A percentile compares a stretch with the other conserved stretches of the same genome.
Conservation (phyloP, 2,329 filamentous ascomycete genomes). For the Aspergillus brasiliensis region DNA sequence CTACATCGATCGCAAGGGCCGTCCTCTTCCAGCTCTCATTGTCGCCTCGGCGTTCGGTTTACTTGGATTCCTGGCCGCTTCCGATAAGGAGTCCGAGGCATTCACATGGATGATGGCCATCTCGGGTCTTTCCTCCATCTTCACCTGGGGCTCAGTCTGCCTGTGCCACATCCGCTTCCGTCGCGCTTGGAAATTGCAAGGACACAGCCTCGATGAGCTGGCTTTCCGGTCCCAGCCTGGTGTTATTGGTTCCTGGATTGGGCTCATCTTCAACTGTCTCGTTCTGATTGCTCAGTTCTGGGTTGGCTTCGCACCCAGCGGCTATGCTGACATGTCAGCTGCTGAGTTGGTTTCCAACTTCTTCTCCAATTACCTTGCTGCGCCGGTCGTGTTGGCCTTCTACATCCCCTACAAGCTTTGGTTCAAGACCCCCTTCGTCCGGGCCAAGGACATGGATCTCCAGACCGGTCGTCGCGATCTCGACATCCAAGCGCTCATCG, state of each 20-base stretch:
- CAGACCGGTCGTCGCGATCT: conserved; percentile 83
- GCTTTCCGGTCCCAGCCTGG: conserved; percentile 82
- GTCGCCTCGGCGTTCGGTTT: conserved; percentile 70
- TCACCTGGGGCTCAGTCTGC: conserved; percentile 82
- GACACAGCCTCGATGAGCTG: conserved; percentile 72
- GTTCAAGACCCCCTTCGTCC: conserved; percentile 69
- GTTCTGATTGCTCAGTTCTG: conserved; percentile 86
- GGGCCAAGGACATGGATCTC: conserved; percentile 76
- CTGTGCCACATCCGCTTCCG: conserved; percentile 93
- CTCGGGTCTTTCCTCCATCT: conserved; percentile 71
- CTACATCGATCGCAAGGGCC: conserved; percentile 81
- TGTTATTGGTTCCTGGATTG: conserved; percentile 76
- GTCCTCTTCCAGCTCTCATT: conserved; percentile 73
- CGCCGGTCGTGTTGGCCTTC: conserved; percentile 58
- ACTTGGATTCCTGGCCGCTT: conserved; percentile 74
- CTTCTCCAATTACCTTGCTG: conserved; percentile 65
- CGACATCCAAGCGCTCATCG: conserved; percentile 75
- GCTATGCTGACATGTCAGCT: conserved; percentile 51
- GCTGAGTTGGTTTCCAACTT: conserved; percentile 62
- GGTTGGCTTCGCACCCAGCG: conserved; percentile 77
- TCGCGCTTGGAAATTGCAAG: conserved; percentile 69
- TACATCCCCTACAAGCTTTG: conserved; percentile 76
- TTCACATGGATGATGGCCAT: conserved; percentile 81
- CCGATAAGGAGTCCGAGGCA: conserved; percentile 60
- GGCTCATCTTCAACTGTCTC: conserved; percentile 72